Percentiles rank a stretch among this genome's conserved stretches.
Evolutionary conservation across 139 green algal genomes (phyloP).

Genomic region (Chlorella sp.): DNA sequence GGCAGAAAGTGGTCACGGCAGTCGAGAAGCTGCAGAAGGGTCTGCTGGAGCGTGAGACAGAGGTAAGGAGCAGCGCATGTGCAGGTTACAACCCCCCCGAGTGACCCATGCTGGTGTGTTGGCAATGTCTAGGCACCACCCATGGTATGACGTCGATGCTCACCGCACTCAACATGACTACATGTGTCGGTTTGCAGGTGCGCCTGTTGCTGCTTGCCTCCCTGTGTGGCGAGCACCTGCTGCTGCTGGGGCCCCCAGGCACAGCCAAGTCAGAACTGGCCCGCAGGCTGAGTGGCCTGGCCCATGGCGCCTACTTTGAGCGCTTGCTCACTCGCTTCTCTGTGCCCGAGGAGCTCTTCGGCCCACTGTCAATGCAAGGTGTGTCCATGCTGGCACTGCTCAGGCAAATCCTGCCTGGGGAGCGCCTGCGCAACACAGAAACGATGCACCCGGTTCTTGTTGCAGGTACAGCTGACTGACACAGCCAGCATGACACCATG

Average conservation of each 20-base stretch:
- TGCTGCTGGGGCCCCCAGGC: conserved; percentile 74
- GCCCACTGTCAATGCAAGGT: conserved; percentile 78
- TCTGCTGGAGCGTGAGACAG: conserved; percentile 79
- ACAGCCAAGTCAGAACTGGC: conserved; percentile 89
- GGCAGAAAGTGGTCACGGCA: too few relatives aligned
- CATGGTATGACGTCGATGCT: too few relatives aligned
- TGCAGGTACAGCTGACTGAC: too few relatives aligned
- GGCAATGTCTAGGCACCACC: background rate
- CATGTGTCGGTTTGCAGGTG: conserved; percentile 42
- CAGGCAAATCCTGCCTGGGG: too few relatives aligned
- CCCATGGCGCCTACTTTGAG: conserved; percentile 78
- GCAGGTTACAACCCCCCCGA: background rate
- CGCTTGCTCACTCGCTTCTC: conserved; percentile 85
- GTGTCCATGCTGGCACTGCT: too few relatives aligned
- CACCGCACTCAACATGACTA: too few relatives aligned
- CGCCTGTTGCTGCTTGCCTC: conserved; percentile 80
- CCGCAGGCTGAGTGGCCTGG: conserved; percentile 55
- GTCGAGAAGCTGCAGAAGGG: too few relatives aligned
- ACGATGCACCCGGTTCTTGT: too few relatives aligned
- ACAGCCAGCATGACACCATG: too few relatives aligned
- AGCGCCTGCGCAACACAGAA: too few relatives aligned
- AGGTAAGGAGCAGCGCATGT: conserved; percentile 40
- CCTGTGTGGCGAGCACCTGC: conserved; percentile 82
- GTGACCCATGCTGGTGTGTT: too few relatives aligned
- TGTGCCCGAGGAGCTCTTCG: conserved; percentile 92